Conservation (phyloP, 1,139 yeast species). For the Meyerozyma athensensis region DNA sequence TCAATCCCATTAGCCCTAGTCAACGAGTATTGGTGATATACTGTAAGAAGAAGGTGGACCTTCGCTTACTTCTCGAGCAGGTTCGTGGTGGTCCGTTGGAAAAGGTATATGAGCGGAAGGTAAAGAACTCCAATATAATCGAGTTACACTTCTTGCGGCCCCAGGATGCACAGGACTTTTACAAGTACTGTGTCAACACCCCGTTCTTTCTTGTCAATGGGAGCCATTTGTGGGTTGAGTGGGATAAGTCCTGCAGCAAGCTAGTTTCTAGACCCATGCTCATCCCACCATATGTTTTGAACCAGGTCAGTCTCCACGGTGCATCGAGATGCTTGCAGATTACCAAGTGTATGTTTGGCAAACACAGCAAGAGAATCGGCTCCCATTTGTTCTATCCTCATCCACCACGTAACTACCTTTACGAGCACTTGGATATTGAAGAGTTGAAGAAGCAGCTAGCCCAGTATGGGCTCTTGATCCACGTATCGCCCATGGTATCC, state of each 20-base stretch:
- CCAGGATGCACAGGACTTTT: constrained; percentile 54
- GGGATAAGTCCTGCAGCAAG: constrained; percentile 28
- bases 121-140: constrained; percentile 16
- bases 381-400: constrained; percentile 29
- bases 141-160: constrained; percentile 53
- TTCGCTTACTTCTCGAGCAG: constrained; percentile 41
- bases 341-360: constrained; percentile 23
- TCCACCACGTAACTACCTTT: constrained; percentile 25
- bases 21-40: not conserved
- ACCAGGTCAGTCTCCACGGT: constrained; percentile 26
- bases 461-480: constrained; percentile 57
- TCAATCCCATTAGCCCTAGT: not conserved
- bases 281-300: constrained; percentile 22
- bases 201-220: constrained; percentile 67
- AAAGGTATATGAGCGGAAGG: constrained; percentile 29
- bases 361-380: constrained; percentile 14
- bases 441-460: constrained; percentile 47
- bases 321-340: constrained; percentile 35
- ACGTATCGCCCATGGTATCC: constrained; percentile 63
- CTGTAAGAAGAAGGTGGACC: not conserved
- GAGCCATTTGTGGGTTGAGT: constrained; percentile 33
- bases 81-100: constrained; percentile 76
- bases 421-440: constrained; percentile 24
- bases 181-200: constrained; percentile 44
- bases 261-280: constrained; percentile 26